These are phyloP conservation scores for Asterophora parasitica DNA, from an alignment of 768 basidiomycete species.

Conservation along the genomic window DNA sequence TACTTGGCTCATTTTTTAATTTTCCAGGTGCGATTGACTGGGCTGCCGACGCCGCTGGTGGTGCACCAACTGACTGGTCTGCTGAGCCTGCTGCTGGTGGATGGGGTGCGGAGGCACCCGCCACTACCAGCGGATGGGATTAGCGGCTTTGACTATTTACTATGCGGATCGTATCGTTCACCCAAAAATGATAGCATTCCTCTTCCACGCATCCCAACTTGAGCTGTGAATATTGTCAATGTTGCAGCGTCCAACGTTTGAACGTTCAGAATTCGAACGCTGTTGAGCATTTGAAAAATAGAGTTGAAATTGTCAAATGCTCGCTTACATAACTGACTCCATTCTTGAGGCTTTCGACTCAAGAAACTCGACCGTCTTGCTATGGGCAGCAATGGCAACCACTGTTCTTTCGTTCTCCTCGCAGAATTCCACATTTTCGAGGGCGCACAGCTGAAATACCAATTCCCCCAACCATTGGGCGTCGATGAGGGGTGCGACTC, in stretches of 20 bases:
- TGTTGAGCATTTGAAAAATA: too few species aligned
- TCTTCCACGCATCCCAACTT: not conserved
- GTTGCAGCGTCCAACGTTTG: too few species aligned
- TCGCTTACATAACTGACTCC: constrained; percentile 5
- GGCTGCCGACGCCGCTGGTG: constrained; percentile 60
- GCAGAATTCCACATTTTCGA: constrained; percentile 99
- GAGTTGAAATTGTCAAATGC: too few species aligned
- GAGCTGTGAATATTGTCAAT: too few species aligned
- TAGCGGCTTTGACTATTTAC: constrained; percentile 16
- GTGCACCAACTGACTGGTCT: constrained; percentile 71
- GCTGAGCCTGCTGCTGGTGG: constrained; percentile 63
- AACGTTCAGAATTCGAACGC: too few species aligned
- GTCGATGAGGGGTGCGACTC: constrained; percentile 83
- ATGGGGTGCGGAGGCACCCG: constrained; percentile 37
- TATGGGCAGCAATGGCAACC: constrained; percentile 64
- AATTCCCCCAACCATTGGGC: constrained; percentile 93
- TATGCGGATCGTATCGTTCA: constrained; percentile 11
- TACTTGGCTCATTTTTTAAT: constrained; percentile 1
- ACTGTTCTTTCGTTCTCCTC: constrained; percentile 89
- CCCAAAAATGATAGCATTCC: constrained; percentile 15
- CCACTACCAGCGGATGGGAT: constrained; percentile 33
- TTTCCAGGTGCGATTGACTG: constrained; percentile 72
- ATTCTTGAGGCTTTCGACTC: constrained; percentile 2
- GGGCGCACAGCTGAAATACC: constrained; percentile 90
- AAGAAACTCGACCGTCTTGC: constrained; percentile 8